phyloP scores from a whole-genome alignment of 73 alveolate genomes.

The Stentor roeselii region DNA sequence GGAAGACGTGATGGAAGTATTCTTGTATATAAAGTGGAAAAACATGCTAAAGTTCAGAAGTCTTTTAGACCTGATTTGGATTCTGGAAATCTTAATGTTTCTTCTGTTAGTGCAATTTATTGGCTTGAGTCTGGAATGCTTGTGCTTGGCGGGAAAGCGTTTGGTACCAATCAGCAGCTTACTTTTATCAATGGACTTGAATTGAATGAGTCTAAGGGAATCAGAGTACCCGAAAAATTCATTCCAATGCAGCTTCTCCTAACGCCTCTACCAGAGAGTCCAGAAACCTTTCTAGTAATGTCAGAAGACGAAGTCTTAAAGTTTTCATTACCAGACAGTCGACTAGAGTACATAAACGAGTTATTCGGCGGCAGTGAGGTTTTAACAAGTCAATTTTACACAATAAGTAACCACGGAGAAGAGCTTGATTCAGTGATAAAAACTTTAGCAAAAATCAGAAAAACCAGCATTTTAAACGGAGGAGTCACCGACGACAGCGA shows the following conservation, averaged over 20 bases:
- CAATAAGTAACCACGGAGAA: not conserved
- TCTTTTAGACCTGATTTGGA: not conserved
- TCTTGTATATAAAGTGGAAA: not conserved
- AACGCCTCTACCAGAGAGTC: not conserved
- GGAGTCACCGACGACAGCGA: not conserved
- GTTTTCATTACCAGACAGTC: not conserved
- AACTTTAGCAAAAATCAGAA: not conserved
- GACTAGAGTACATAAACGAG: not conserved
- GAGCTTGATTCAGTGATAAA: not conserved
- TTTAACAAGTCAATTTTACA: not conserved
- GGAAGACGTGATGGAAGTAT: not conserved
- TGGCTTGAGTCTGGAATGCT: not conserved
- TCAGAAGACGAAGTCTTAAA: not conserved
- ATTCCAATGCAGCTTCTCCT: constrained; percentile 1
- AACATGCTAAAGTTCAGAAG: not conserved
- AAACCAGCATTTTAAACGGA: not conserved
- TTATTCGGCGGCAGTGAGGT: not conserved
- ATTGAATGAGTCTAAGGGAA: not conserved
- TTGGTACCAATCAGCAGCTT: not conserved
- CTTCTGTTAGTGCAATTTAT: not conserved
- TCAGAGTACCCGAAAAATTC: not conserved
- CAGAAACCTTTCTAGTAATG: not conserved
- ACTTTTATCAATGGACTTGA: not conserved
- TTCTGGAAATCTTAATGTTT: not conserved
- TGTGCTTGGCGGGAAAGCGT: not conserved